Percentiles rank a stretch among this genome's conserved stretches.
These are phyloP conservation scores for Acrocalymma vagum DNA, from an alignment of 2,329 filamentous ascomycete species.

Conservation along the genomic window DNA sequence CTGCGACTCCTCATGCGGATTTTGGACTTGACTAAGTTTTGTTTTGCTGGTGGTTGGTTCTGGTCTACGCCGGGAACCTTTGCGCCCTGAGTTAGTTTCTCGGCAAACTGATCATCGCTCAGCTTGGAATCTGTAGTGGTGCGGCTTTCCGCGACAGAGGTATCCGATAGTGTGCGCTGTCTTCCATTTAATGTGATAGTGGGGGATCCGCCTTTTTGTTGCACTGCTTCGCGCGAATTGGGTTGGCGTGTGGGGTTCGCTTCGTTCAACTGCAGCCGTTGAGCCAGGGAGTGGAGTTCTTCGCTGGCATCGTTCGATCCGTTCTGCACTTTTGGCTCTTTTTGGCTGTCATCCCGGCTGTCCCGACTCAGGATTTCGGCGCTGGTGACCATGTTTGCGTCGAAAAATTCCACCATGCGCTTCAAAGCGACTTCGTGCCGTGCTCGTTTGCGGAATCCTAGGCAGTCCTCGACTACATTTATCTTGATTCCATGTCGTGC, in stretches of 20 bases:
- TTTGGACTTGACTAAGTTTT: conserved; percentile 43
- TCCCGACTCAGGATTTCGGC: conserved; percentile 63
- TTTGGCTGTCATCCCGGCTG: conserved; percentile 6
- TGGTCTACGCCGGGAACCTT: conserved; percentile 19
- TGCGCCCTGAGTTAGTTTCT: conserved; percentile 34
- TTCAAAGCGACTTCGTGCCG: conserved; percentile 76
- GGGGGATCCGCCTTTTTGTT: conserved; percentile 11
- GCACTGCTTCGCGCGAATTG: conserved; percentile 3
- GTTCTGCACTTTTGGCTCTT: conserved; percentile 7
- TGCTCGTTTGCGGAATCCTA: conserved; percentile 76
- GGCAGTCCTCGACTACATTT: conserved; percentile 86
- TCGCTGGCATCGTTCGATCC: conserved; percentile 20
- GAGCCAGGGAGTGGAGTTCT: conserved; percentile 31
- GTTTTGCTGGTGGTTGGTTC: conserved; percentile 20
- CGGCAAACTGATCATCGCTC: conserved; percentile 40
- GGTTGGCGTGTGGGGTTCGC: conserved; percentile 8
- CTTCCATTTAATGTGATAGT: conserved; percentile 30
- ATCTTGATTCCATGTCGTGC: conserved; percentile 88
- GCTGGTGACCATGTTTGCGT: conserved; percentile 71
- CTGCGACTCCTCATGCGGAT: conserved; percentile 45
- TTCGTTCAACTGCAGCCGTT: conserved; percentile 29
- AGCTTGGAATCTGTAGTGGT: conserved; percentile 25
- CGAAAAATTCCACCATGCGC: conserved; percentile 77
- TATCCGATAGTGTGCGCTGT: conserved; percentile 29
- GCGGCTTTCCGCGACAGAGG: conserved; percentile 29